Percentiles rank a stretch among this genome's conserved stretches.
Conservation (phyloP, 2,329 filamentous ascomycete genomes). For the Aspergillus flavus region DNA sequence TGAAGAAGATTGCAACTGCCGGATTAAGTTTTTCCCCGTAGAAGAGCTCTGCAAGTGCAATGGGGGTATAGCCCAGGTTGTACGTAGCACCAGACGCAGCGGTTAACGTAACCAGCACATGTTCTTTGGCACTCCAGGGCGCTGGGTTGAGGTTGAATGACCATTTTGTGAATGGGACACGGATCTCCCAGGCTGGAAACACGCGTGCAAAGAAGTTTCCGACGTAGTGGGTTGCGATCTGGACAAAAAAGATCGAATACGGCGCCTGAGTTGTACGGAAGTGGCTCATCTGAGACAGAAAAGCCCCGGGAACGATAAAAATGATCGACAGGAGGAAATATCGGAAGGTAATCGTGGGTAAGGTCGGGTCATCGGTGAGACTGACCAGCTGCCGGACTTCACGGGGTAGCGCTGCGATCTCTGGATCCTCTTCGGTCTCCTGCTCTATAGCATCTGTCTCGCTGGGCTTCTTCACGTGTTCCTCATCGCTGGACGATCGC, state of each 20-base stretch:
- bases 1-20: constrained; percentile 61
- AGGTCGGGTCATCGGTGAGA: constrained; percentile 58
- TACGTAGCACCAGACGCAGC: constrained; percentile 57
- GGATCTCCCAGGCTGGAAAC: constrained; percentile 52
- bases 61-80: constrained; percentile 55
- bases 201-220: constrained; percentile 56
- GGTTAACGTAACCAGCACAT: constrained; percentile 59
- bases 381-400: constrained; percentile 61
- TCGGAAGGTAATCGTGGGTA: constrained; percentile 62
- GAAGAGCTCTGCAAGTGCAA: constrained; percentile 60
- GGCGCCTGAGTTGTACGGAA: constrained; percentile 61
- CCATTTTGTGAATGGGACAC: constrained; percentile 51
- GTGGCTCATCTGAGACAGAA: constrained; percentile 59
- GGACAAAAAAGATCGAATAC: constrained; percentile 65
- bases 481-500: constrained; percentile 15
- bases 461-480: constrained; percentile 17
- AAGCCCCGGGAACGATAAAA: constrained; percentile 61
- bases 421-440: constrained; percentile 50
- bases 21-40: constrained; percentile 57
- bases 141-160: constrained; percentile 59
- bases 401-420: constrained; percentile 56
- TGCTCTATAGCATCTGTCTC: constrained; percentile 24
- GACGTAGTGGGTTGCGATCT: constrained; percentile 59
- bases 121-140: constrained; percentile 61
- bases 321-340: constrained; percentile 60